Evolutionary conservation across 176 grass and related monocot genomes (phyloP), one percentile per base, ranked within the genome.

Genomic region (Stipa capillata): DNA sequence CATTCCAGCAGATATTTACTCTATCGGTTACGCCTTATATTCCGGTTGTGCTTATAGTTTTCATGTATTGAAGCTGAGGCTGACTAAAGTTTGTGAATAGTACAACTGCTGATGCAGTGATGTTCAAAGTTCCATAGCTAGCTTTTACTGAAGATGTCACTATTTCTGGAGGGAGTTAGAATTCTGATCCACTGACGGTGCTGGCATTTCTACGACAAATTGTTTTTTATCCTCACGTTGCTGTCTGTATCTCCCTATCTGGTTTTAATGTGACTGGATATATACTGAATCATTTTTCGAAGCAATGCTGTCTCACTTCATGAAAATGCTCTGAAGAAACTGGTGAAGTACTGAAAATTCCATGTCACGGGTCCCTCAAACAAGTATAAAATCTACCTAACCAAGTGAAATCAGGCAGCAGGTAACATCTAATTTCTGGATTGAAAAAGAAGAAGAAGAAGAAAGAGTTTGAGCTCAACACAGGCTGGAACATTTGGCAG

Each of bases 401-500:
- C 62, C 33, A 72, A 69, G 23, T 36, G 5, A 47, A 49, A n/a
- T 17, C 0, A 53, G 14, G 37, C n/a, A 60, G 21, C 37, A 55
- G 60, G 71, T 43, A 53, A 28, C 62, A 8, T 29, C 4, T 8
- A 29, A 73, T 23, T 36, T 65, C 13, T 16, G 21, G 68, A 57
- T 24, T 40, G 4, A 35, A 50, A 62, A 62, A 7, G 20, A n/a
- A n/a, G n/a, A n/a, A n/a, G n/a, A n/a, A n/a, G n/a, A n/a, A n/a
- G n/a, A 64, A 4, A 10, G 6, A 53, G 79, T 55, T 78, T 40
- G 48, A 18, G 73, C 16, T 31, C 16, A 31, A 15, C 53, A 70
- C 74, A 79, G 81, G 58, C 59, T 84, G 86, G 68, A 56, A 1
- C 31, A 50, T 79, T 67, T 27, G 87, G 86, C 61, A 72, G n/a